Conservation (phyloP, 2,329 filamentous ascomycete species). For the Zalaria obscura region DNA sequence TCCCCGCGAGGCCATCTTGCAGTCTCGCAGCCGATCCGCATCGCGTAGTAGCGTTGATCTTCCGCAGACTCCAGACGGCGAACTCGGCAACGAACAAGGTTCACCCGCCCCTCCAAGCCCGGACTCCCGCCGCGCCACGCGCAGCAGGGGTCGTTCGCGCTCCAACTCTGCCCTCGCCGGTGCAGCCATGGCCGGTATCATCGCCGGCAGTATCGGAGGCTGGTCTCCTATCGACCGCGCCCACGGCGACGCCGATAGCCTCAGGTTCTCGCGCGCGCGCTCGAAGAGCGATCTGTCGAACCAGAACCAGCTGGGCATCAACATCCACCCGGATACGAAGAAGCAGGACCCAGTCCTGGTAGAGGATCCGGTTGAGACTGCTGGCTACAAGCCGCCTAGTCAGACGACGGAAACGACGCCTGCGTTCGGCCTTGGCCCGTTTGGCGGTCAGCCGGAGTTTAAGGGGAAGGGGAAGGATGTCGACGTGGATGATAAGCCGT, state of each 20-base stretch:
- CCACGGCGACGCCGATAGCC: constrained; percentile 23
- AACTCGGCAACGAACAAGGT: constrained; percentile 26
- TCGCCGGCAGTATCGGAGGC: constrained; percentile 57
- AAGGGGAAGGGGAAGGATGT: not conserved
- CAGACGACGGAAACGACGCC: constrained; percentile 30
- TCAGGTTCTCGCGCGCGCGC: constrained; percentile 19
- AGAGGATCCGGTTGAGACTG: constrained; percentile 22
- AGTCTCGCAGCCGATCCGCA: constrained; percentile 47
- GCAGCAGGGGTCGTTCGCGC: constrained; percentile 46
- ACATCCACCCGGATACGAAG: constrained; percentile 35
- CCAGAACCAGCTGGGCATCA: constrained; percentile 24
- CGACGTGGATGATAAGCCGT: no score
- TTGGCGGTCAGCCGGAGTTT: constrained; percentile 20
- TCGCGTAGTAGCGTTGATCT: constrained; percentile 48
- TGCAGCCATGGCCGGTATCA: constrained; percentile 70
- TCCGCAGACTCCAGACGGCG: constrained; percentile 49
- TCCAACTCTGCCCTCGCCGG: constrained; percentile 62
- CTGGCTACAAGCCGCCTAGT: constrained; percentile 23
- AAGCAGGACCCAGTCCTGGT: constrained; percentile 32
- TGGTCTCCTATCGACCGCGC: constrained; percentile 57
- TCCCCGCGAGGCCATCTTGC: constrained; percentile 54
- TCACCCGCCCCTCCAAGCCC: constrained; percentile 33
- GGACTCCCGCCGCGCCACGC: constrained; percentile 42
- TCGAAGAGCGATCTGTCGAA: constrained; percentile 15
- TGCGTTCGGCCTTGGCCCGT: constrained; percentile 27